Evolutionary conservation across 768 basidiomycete species (phyloP).

Genomic region (Melanogaster broomeanus): DNA sequence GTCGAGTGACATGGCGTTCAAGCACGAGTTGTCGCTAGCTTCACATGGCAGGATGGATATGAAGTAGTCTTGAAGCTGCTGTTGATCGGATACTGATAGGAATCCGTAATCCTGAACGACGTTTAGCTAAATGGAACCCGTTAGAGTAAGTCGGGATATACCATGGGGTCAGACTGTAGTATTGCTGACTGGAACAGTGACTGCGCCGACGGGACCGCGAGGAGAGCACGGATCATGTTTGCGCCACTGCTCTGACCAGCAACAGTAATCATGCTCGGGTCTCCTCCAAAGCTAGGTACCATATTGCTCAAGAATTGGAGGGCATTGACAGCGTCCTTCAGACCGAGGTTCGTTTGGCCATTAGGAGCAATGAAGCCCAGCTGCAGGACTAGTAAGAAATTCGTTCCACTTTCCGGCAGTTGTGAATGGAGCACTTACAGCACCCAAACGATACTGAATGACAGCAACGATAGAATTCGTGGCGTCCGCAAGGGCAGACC

Average conservation of each 20-base stretch:
- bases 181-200: constrained; percentile 77
- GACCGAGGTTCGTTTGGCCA: constrained; percentile 69
- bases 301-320: constrained; percentile 61
- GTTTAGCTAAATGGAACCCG: constrained; percentile 1
- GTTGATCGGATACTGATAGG: constrained; percentile 53
- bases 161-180: constrained; percentile 88
- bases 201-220: constrained; percentile 70
- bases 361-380: constrained; percentile 76
- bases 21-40: constrained; percentile 49
- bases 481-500: constrained; percentile 67
- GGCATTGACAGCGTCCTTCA: constrained; percentile 68
- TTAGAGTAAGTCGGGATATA: constrained; percentile 28
- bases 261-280: constrained; percentile 62
- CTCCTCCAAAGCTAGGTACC: constrained; percentile 68
- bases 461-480: constrained; percentile 80
- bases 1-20: constrained; percentile 47
- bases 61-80: constrained; percentile 53
- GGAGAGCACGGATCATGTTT: constrained; percentile 72
- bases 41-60: constrained; percentile 49
- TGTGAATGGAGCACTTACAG: constrained; percentile 43
- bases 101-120: constrained; percentile 68
- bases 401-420: constrained; percentile 1
- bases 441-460: constrained; percentile 83
- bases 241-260: constrained; percentile 87
- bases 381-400: constrained; percentile 32